Evolutionary conservation across 2,329 filamentous ascomycete genomes (phyloP), one percentile per base, ranked within the genome.

Genomic region (Cryphonectria nitschkei): DNA sequence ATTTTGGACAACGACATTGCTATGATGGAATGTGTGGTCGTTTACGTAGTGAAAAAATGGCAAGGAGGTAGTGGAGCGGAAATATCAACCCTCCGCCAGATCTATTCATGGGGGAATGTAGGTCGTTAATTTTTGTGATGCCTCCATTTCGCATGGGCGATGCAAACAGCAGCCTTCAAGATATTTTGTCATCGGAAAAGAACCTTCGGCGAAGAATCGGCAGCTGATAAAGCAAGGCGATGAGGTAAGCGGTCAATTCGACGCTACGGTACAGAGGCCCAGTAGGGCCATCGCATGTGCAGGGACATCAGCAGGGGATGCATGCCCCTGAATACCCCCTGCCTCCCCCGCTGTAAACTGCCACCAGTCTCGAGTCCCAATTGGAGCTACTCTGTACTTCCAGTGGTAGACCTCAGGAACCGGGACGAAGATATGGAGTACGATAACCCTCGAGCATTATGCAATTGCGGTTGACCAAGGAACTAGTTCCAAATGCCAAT

Each of bases 1-100:
- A 95, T 87, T 75, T 91, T 90, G 68, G 87, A 81, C 39, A 93
- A 85, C 72, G 90, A 91, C 89, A 92, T 92, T 41, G 75, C 29
- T 22, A 8, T 46, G 26, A 19, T 14, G 11, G n/a, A 9, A 9
- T 6, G 3, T 29, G 39, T 32, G 4, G 29, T 29, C 4, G 29
- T 11, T 22, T 41, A 8, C 1, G 29, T 6, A 13, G 32, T 32
- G 1, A 13, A 13, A 13, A 19, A 14, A 19, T 29, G n/a, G 58
- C 22, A 58, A 29, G 34, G 29, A 67, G 52, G 2, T 26, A 16
- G 8, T 39, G 22, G 19, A 43, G n/a, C 2, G 14, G n/a, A 6
- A 26, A 11, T 43, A 16, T 22, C 13, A 13, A 34, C 14, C 39
- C 3, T n/a, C 65, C 1, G 39, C 5, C 29, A 19, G 22, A 14